Evolutionary conservation across 176 grass and related monocot genomes (phyloP).

Genomic region (Guadua angustifolia): DNA sequence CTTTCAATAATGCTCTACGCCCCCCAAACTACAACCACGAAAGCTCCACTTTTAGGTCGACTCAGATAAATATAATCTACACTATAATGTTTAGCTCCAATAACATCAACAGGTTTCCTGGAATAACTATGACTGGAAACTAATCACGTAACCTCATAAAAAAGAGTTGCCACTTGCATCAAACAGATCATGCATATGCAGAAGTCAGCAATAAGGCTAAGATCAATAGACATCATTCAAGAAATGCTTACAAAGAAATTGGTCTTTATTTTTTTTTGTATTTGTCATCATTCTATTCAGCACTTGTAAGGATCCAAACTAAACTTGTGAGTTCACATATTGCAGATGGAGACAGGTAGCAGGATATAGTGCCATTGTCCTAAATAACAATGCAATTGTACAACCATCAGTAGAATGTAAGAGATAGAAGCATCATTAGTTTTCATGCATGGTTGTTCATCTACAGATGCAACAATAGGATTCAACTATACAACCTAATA

Average conservation of each 20-base stretch:
- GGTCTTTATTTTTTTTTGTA: background rate
- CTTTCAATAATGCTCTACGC: too few species aligned
- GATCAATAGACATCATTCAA: background rate
- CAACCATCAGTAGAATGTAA: background rate
- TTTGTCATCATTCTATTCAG: conserved; percentile 12
- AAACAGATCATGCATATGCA: conserved; percentile 1
- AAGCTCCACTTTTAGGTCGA: too few species aligned
- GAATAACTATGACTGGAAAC: too few species aligned
- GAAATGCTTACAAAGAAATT: conserved; percentile 18
- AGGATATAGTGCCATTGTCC: background rate
- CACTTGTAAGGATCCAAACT: background rate
- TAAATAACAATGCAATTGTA: background rate
- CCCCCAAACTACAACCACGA: too few species aligned
- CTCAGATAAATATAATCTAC: too few species aligned
- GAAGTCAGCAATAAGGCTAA: conserved; percentile 6
- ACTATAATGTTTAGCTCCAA: too few species aligned
- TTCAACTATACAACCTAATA: background rate
- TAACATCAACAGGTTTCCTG: too few species aligned
- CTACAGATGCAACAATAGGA: conserved; percentile 6
- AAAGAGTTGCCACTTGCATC: too few species aligned
- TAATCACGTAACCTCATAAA: too few species aligned
- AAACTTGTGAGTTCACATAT: background rate
- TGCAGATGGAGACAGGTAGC: background rate
- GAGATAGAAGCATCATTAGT: background rate
- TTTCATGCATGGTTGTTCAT: background rate